Evolutionary conservation across 768 basidiomycete species (phyloP), one percentile per base, ranked within the genome.

Genomic region (Russula virescens): DNA sequence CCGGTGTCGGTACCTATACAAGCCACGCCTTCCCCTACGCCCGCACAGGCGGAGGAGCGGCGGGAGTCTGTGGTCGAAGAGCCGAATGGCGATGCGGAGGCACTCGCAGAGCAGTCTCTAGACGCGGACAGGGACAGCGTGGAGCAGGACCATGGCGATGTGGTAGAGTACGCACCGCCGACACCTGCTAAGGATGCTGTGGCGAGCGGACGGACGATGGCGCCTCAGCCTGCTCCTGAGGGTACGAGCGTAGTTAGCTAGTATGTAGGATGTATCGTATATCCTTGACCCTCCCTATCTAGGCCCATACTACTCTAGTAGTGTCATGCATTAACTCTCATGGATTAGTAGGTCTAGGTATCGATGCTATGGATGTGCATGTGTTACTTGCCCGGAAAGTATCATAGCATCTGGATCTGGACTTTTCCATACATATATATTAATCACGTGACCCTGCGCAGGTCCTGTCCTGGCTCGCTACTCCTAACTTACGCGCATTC

Each of bases 111-210:
- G 13, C 14, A 18, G 48, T 9, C 4, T 31, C 19, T n/a, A 11
- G 53, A 55, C 38, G n/a, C 8, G 7, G 40, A 14, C 31, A 25
- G 42, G 5, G 42, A 60, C 34, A 23, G 23, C 11, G 28, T 21
- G 8, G 42, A 43, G 38, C 46, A 16, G 21, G 58, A 16, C 3
- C 25, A 28, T 34, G 40, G 21, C 3, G 53, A 43, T 19, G 45
- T 14, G 18, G 13, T 21, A 1, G 60, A 49, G 16, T 10, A 6
- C 5, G 46, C 50, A 13, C 60, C 61, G 26, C 49, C 55, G 23
- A 48, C 55, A 13, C 61, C 61, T 9, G 54, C 34, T 11, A 63
- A 63, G 55, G 64, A 58, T 25, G 46, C n/a, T 31, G 35, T 7
- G 19, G 28, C 11, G 35, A 10, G 11, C 18, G 11, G n/a, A 8